A percentile compares a stretch with the other conserved stretches of the same genome.
These are phyloP conservation scores for Fusarium drepaniforme DNA, from an alignment of 2,329 filamentous ascomycete species.

Conservation along the genomic window DNA sequence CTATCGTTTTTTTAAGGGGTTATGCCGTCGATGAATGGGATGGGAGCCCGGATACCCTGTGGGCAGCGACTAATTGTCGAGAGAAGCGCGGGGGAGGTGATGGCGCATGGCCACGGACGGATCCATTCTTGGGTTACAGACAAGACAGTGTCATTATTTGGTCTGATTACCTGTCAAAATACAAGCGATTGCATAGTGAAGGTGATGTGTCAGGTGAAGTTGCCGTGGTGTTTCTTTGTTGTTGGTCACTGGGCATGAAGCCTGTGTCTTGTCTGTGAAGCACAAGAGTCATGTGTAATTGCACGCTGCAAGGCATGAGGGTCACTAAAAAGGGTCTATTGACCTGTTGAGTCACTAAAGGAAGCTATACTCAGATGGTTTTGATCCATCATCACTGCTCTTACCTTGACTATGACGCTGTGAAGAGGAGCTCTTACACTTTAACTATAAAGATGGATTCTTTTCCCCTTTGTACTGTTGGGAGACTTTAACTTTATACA, in stretches of 20 bases:
- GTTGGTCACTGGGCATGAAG: background rate
- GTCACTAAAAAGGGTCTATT: background rate
- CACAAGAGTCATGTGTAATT: background rate
- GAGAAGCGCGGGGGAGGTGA: conserved; percentile 25
- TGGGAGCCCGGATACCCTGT: conserved; percentile 43
- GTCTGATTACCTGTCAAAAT: conserved; percentile 38
- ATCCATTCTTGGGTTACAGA: conserved; percentile 29
- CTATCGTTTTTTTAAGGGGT: conserved; percentile 38
- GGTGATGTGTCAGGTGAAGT: background rate
- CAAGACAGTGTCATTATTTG: conserved; percentile 20
- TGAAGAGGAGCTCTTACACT: background rate
- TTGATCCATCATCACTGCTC: background rate
- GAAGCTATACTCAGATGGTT: background rate
- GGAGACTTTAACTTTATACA: background rate
- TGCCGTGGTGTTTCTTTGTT: background rate
- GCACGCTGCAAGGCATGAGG: background rate
- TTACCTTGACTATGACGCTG: background rate
- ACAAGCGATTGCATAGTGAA: conserved; percentile 18
- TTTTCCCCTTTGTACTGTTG: background rate
- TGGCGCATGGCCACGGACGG: conserved; percentile 24
- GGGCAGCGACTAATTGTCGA: conserved; percentile 44
- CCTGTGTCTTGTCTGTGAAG: background rate
- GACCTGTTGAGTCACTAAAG: background rate
- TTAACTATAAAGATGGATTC: background rate
- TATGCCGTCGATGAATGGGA: conserved; percentile 42